These are phyloP conservation scores for Fragosphaeria purpurea DNA, from an alignment of 2,329 filamentous ascomycete genomes.

Conservation along the genomic window DNA sequence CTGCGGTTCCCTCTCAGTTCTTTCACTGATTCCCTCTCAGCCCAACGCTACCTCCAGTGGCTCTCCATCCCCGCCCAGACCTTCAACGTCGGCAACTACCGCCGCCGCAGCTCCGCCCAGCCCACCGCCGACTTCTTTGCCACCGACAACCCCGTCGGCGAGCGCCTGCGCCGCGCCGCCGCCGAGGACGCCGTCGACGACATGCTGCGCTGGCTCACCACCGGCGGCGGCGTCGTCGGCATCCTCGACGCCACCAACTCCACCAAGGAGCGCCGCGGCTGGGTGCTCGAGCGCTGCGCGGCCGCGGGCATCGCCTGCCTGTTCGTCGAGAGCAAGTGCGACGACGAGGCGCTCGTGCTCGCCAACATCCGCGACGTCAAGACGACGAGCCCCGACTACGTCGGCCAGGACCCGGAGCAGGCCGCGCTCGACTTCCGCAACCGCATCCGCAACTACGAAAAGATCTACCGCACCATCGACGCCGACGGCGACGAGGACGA, in stretches of 20 bases:
- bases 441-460: slow-evolving; percentile 94
- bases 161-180: slow-evolving; percentile 76
- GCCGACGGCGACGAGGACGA: slow-evolving; percentile 68
- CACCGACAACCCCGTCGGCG: slow-evolving; percentile 77
- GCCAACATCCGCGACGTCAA: slow-evolving; percentile 97
- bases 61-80: slow-evolving; percentile 86
- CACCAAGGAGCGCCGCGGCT: slow-evolving; percentile 77
- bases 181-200: slow-evolving; percentile 86
- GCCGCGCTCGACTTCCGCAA: slow-evolving; percentile 88
- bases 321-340: slow-evolving; percentile 95
- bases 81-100: slow-evolving; percentile 97
- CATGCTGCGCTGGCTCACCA: slow-evolving; percentile 87
- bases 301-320: slow-evolving; percentile 76
- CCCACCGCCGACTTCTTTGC: slow-evolving; percentile 95
- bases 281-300: slow-evolving; percentile 76
- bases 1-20: background rate
- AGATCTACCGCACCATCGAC: slow-evolving; percentile 89
- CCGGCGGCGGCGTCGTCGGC: slow-evolving; percentile 75
- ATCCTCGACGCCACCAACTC: slow-evolving; percentile 97
- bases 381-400: slow-evolving; percentile 89
- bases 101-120: slow-evolving; percentile 79
- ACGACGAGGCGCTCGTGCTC: slow-evolving; percentile 94
- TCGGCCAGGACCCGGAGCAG: slow-evolving; percentile 83
- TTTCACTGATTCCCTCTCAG: slow-evolving; percentile 31
- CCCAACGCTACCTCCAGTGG: slow-evolving; percentile 91